Conservation (phyloP, 2,329 filamentous ascomycete species). For the Spiromastix sp. region DNA sequence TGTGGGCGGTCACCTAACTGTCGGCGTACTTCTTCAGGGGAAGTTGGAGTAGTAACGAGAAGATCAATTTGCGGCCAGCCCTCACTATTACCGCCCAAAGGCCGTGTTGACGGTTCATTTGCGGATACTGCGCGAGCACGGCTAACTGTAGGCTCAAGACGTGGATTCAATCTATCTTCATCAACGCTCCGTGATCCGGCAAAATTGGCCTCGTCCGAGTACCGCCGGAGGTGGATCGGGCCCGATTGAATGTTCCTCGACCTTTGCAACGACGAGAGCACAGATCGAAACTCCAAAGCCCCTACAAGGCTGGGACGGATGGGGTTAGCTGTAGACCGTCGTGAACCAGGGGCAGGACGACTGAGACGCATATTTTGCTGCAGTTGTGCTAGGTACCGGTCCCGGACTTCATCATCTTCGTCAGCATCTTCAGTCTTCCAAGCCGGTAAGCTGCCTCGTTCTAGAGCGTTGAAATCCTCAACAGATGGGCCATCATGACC, state of each 20-base stretch:
- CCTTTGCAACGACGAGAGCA: constrained; percentile 75
- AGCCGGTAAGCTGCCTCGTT: constrained; percentile 38
- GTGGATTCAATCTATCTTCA: constrained; percentile 13
- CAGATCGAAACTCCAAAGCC: constrained; percentile 84
- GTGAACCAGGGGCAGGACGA: constrained; percentile 53
- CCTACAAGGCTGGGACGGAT: constrained; percentile 91
- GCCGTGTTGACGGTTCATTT: constrained; percentile 43
- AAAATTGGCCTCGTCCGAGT: constrained; percentile 53
- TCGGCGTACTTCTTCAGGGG: constrained; percentile 8
- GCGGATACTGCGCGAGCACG: constrained; percentile 48
- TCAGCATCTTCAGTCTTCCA: constrained; percentile 48
- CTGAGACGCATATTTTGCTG: constrained; percentile 86
- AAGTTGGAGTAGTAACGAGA: constrained; percentile 32
- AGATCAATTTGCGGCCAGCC: constrained; percentile 17
- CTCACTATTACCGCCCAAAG: constrained; percentile 28
- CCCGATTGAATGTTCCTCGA: constrained; percentile 66
- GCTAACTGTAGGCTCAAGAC: constrained; percentile 15
- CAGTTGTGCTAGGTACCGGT: constrained; percentile 64
- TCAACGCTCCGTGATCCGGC: constrained; percentile 16
- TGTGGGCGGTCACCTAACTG: constrained; percentile 2
- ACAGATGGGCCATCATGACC: constrained; percentile 38
- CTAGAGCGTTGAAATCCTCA: constrained; percentile 55
- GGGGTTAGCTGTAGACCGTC: constrained; percentile 65
- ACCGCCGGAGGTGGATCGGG: constrained; percentile 58
- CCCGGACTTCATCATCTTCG: constrained; percentile 44